Conservation (phyloP, 2,329 filamentous ascomycete genomes). For the Coleophoma eucalyptorum region DNA sequence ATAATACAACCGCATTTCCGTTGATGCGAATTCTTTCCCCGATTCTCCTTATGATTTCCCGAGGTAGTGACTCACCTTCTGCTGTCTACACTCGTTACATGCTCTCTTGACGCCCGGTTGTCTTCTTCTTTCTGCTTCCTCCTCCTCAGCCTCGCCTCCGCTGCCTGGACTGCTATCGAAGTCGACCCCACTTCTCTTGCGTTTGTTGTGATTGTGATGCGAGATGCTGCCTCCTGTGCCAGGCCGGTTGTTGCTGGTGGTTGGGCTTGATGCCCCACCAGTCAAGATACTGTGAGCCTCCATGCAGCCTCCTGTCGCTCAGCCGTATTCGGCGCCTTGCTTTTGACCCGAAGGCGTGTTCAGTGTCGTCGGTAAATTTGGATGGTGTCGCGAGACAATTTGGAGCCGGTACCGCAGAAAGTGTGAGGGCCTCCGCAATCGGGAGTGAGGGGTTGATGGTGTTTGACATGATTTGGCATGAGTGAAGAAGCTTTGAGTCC, state of each 20-base stretch:
- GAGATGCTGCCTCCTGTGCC: slow-evolving; percentile 14
- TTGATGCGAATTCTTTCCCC: slow-evolving; percentile 1
- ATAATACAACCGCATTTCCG: neutral
- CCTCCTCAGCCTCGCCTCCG: slow-evolving; percentile 48
- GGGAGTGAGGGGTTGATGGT: too few relatives aligned
- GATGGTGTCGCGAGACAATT: too few relatives aligned
- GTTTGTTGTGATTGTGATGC: slow-evolving; percentile 35
- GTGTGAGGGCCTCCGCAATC: too few relatives aligned
- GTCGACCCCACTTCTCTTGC: slow-evolving; percentile 51
- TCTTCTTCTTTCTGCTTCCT: slow-evolving; percentile 55
- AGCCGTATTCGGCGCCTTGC: neutral
- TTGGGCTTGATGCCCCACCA: slow-evolving; percentile 24
- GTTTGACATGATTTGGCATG: too few relatives aligned
- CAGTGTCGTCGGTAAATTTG: neutral
- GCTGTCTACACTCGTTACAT: slow-evolving; percentile 81
- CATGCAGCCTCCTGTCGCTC: neutral
- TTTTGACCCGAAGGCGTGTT: neutral
- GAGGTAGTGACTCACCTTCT: slow-evolving; percentile 61
- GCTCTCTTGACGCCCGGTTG: slow-evolving; percentile 72
- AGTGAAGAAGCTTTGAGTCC: too few relatives aligned
- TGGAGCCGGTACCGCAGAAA: too few relatives aligned
- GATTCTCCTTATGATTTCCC: neutral
- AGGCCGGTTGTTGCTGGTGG: slow-evolving; percentile 16
- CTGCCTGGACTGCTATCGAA: slow-evolving; percentile 61
- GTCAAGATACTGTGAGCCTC: neutral